Conservation (phyloP, 2,329 filamentous ascomycete genomes). For the Pyricularia sp. region DNA sequence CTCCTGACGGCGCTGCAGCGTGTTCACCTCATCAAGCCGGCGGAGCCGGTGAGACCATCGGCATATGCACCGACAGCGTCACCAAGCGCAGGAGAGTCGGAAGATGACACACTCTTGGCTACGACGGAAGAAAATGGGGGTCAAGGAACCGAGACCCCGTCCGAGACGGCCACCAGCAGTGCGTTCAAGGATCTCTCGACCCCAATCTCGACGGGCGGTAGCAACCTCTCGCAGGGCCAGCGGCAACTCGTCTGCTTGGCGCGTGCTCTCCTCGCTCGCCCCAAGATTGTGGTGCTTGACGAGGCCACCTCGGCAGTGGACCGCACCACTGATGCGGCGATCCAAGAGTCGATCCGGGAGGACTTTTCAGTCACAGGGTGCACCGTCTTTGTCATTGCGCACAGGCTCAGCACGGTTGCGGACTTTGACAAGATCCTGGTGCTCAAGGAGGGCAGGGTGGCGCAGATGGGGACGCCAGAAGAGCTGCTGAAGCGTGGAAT, state of each 20-base stretch:
- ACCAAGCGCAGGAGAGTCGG: neutral
- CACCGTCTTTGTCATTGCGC: conserved; percentile 39
- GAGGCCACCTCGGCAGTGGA: conserved; percentile 43
- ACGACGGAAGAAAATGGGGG: conserved; percentile 1
- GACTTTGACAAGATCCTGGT: conserved; percentile 42
- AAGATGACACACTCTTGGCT: neutral
- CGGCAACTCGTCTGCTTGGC: conserved; percentile 39
- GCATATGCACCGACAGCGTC: neutral
- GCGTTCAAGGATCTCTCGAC: conserved; percentile 22
- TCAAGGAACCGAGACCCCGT: conserved; percentile 5
- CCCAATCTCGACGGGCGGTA: conserved; percentile 21
- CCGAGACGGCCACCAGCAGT: conserved; percentile 10
- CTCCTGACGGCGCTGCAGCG: conserved; percentile 50
- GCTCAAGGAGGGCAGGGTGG: conserved; percentile 35
- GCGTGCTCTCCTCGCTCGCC: conserved; percentile 29
- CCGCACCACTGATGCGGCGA: conserved; percentile 43
- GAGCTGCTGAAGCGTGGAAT: conserved; percentile 29
- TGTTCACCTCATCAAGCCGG: conserved; percentile 45
- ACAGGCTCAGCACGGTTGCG: conserved; percentile 33
- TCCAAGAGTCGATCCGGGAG: conserved; percentile 45
- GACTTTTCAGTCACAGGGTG: conserved; percentile 36
- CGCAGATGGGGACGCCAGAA: conserved; percentile 28
- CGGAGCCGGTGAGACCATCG: conserved; percentile 22
- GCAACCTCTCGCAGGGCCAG: conserved; percentile 34
- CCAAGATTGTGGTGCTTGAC: conserved; percentile 31